phyloP scores from a whole-genome alignment of 306 rosid species.

The Hippophae gyantsensis region DNA sequence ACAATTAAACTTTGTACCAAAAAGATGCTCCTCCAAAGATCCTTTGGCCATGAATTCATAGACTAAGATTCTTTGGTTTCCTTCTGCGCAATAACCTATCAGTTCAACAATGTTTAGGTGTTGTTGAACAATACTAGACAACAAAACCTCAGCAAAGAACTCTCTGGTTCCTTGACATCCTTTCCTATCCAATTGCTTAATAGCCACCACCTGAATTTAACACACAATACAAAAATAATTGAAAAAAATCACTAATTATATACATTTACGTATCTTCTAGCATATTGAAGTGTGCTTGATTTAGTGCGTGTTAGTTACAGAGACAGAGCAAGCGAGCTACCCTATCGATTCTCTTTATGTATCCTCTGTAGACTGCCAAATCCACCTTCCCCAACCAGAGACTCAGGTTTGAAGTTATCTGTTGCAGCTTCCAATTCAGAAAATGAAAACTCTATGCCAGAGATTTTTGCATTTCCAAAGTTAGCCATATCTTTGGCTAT shows the following conservation, averaged over 20 bases:
- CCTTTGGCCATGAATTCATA: conserved; percentile 66
- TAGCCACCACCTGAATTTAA: conserved; percentile 47
- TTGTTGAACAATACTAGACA: conserved; percentile 44
- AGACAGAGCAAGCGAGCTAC: conserved; percentile 17
- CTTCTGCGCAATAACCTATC: conserved; percentile 56
- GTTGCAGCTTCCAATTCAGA: conserved; percentile 37
- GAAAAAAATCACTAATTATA: background rate
- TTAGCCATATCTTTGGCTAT: conserved; percentile 33
- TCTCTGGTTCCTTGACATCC: conserved; percentile 64
- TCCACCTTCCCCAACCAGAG: conserved; percentile 53
- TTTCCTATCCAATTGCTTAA: conserved; percentile 48
- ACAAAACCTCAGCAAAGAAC: conserved; percentile 57
- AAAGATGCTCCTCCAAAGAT: conserved; percentile 58
- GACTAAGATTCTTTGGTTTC: conserved; percentile 45
- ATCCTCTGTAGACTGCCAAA: conserved; percentile 59
- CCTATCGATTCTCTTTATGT: conserved; percentile 26
- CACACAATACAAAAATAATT: conserved; percentile 6
- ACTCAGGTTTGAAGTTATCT: conserved; percentile 28
- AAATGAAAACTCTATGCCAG: conserved; percentile 26
- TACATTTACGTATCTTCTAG: background rate
- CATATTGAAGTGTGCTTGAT: background rate
- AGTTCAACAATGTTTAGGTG: conserved; percentile 58
- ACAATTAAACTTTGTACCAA: conserved; percentile 25
- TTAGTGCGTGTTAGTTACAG: background rate
- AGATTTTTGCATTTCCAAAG: conserved; percentile 34